Base-by-base conservation (phyloP, 2,329 filamentous ascomycete genomes). In the Metarhizium brunneum region DNA sequence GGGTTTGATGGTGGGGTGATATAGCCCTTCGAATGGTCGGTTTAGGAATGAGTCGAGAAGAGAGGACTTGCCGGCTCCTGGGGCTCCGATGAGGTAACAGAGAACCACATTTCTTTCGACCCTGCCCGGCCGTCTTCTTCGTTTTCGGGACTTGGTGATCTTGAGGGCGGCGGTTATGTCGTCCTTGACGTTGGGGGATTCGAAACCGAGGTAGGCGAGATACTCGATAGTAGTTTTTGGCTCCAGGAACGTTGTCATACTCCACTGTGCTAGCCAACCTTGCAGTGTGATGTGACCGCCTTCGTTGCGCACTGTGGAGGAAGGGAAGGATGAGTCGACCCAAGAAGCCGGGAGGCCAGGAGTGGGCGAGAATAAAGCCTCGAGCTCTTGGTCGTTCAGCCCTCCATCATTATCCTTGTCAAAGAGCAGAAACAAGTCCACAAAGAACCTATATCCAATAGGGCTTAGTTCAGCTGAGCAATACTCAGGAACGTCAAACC, bases 221-320 rank as follows among this genome's bases (percentile, higher is more conserved):
- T 99, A 99, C 63, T 95, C 92, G 4, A 99, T 79, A 0, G 94
- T 97, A 0, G 90, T 96, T 68, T 94, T 95, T 13, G 94, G 92
- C 56, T 95, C 92, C 58, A 95, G 84, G 65, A 97, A 99, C 0
- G 94, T 99, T 0, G 94, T 99, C 94, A 99, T 99, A 68, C 92
- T 96, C 94, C 94, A 99, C 65, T 99, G 94, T 4, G 94, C 94
- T 42, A 99, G 82, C 94, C 94, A 99, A 2, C 94, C 94, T 70
- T 99, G 94, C 4, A 99, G 77, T 1, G 94, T 99, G 59, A 99
- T 92, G 68, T 97, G 84, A 0, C 94, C 94, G 8, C 90, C 90
- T 71, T 99, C 94, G 66, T 96, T 97, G 47, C 90, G 86, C 18
- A 97, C 92, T 0, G 94, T 96, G 29, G 90, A 95, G 0, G 88